Percentiles rank a stretch among this genome's conserved stretches.
These are phyloP conservation scores for Fusarium haematococcum DNA, from an alignment of 2,329 filamentous ascomycete genomes.

Conservation along the genomic window DNA sequence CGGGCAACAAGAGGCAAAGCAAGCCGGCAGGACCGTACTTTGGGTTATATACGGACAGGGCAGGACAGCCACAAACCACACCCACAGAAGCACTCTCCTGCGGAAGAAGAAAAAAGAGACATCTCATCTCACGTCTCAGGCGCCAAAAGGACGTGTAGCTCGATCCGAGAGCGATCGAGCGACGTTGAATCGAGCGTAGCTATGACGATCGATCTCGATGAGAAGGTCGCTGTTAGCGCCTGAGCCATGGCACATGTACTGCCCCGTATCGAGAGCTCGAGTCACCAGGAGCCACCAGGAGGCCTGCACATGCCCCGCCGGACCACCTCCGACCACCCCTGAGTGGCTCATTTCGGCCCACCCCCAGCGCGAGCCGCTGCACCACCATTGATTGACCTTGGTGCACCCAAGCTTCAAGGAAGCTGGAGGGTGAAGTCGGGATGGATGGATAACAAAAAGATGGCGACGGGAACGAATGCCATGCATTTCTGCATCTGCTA, in stretches of 20 bases:
- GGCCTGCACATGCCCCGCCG: constrained; percentile 7
- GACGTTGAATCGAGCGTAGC: constrained; percentile 41
- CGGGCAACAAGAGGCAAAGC: neutral
- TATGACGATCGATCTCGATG: constrained; percentile 50
- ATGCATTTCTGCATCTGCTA: neutral
- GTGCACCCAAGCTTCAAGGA: neutral
- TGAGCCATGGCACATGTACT: constrained; percentile 35
- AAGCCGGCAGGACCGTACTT: constrained; percentile 4
- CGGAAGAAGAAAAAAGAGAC: constrained; percentile 11
- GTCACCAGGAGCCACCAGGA: neutral
- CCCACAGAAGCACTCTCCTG: neutral
- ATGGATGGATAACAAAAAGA: neutral
- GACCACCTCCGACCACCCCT: constrained; percentile 19
- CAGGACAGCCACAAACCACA: constrained; percentile 17
- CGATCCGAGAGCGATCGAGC: constrained; percentile 42
- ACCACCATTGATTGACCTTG: neutral
- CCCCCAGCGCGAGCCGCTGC: constrained; percentile 12
- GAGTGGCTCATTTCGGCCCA: constrained; percentile 8
- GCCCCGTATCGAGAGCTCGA: constrained; percentile 33
- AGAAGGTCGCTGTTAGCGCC: constrained; percentile 38
- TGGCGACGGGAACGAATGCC: neutral
- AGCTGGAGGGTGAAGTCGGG: neutral
- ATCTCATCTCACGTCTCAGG: constrained; percentile 15
- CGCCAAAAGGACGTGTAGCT: constrained; percentile 26
- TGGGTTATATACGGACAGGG: constrained; percentile 31